A percentile compares a stretch with the other conserved stretches of the same genome.
phyloP scores from a whole-genome alignment of 305 asterid genomes.

The Fraxinus albicans region DNA sequence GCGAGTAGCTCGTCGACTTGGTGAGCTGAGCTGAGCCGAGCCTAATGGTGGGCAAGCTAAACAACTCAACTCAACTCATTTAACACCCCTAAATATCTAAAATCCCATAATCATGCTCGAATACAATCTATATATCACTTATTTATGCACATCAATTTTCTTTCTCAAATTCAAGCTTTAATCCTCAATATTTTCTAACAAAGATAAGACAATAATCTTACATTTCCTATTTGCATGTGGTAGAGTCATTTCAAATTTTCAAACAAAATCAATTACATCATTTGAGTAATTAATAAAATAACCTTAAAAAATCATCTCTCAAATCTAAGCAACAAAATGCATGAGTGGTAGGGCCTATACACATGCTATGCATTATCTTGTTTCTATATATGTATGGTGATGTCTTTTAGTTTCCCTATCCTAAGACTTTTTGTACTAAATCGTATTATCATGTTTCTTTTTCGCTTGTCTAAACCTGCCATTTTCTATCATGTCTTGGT shows the following conservation, averaged over 20 bases:
- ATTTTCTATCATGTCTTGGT: constrained; percentile 17
- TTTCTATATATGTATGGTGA: neutral
- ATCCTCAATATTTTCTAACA: neutral
- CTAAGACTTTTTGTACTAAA: neutral
- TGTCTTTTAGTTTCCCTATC: constrained; percentile 1
- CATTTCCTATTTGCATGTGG: neutral
- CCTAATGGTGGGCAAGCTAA: neutral
- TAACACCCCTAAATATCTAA: neutral
- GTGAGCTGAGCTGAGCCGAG: neutral
- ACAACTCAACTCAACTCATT: neutral
- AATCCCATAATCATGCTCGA: neutral
- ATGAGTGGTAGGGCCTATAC: constrained; percentile 21
- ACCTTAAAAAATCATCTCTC: neutral
- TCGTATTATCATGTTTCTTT: constrained; percentile 15
- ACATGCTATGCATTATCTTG: constrained; percentile 1
- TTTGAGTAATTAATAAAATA: neutral
- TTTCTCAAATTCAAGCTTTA: neutral
- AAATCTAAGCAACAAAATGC: neutral
- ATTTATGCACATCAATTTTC: neutral
- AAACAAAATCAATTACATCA: neutral
- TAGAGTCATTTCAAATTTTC: neutral
- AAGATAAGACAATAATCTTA: neutral
- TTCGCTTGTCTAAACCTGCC: neutral
- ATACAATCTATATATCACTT: neutral
- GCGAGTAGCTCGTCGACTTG: neutral